Conservation (phyloP, 2,329 filamentous ascomycete genomes). For the Zymoseptoria pseudotritici region DNA sequence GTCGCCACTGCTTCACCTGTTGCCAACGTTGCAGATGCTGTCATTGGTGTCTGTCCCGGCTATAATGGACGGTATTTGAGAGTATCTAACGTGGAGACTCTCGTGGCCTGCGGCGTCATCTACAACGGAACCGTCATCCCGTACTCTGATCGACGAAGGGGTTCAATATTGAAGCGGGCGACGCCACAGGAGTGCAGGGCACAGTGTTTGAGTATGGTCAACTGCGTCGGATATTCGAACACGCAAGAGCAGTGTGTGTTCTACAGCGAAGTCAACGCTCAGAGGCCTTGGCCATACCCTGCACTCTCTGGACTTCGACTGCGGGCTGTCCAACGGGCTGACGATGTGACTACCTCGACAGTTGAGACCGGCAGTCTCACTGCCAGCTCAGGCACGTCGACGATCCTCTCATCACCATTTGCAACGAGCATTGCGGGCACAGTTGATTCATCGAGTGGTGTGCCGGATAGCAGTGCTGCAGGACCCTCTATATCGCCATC, state of each 20-base stretch:
- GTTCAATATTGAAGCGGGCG: not conserved
- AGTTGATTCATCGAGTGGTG: no score
- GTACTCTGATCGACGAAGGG: not conserved
- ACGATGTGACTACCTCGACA: not conserved
- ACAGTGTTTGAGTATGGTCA: not conserved
- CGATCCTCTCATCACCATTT: not conserved
- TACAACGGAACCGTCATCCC: not conserved
- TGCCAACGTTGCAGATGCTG: not conserved
- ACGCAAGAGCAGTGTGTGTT: not conserved
- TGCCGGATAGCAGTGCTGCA: not conserved
- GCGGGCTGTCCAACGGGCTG: not conserved
- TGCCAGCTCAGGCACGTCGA: not conserved
- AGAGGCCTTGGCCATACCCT: not conserved
- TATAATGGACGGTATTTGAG: not conserved
- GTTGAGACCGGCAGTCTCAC: not conserved
- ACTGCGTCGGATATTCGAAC: not conserved
- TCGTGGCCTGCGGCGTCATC: conserved; percentile 1
- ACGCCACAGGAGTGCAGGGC: not conserved
- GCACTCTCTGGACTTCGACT: not conserved
- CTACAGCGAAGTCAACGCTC: not conserved
- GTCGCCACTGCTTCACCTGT: not conserved
- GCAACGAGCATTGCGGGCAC: not conserved
- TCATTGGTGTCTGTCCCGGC: conserved; percentile 1
- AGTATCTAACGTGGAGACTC: not conserved
- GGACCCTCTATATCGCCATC: not conserved